Conservation (phyloP, 352 stramenopile genomes). For the Phytophthora hibernalis region DNA sequence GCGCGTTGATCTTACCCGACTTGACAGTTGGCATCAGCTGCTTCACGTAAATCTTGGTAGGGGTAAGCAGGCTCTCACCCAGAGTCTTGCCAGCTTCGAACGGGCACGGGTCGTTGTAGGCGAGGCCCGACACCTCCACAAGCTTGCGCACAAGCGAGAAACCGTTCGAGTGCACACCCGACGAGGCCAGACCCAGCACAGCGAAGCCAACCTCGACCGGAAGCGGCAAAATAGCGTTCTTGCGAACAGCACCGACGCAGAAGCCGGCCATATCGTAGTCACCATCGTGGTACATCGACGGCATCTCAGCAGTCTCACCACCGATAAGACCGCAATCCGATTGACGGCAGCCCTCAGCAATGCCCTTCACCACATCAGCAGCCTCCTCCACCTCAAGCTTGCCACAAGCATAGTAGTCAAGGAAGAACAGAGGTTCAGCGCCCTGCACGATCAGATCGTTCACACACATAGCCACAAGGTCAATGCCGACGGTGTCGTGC, state of each 20-base stretch:
- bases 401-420: constrained; percentile 99
- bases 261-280: constrained; percentile 99
- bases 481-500: constrained; percentile 97
- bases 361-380: constrained; percentile 95
- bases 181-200: constrained; percentile 96
- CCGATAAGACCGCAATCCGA: constrained; percentile 97
- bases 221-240: constrained; percentile 86
- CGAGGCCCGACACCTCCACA: constrained; percentile 90
- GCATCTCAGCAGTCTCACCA: constrained; percentile 98
- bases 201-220: constrained; percentile 91
- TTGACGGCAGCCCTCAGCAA: constrained; percentile 97
- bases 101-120: constrained; percentile 80
- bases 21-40: constrained; percentile 84
- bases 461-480: constrained; percentile 99
- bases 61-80: constrained; percentile 95
- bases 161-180: constrained; percentile 98
- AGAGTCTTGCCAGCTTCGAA: constrained; percentile 88
- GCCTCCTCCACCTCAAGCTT: constrained; percentile 96
- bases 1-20: constrained; percentile 87
- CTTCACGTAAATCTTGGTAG: constrained; percentile 99
- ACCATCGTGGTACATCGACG: constrained; percentile 97
- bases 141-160: constrained; percentile 99
- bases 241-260: constrained; percentile 95
- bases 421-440: constrained; percentile 99
- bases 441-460: constrained; percentile 99